Percentiles rank a stretch among this genome's conserved stretches.
phyloP scores from a whole-genome alignment of 208 protist species.

The Wallacemonas sp. region DNA sequence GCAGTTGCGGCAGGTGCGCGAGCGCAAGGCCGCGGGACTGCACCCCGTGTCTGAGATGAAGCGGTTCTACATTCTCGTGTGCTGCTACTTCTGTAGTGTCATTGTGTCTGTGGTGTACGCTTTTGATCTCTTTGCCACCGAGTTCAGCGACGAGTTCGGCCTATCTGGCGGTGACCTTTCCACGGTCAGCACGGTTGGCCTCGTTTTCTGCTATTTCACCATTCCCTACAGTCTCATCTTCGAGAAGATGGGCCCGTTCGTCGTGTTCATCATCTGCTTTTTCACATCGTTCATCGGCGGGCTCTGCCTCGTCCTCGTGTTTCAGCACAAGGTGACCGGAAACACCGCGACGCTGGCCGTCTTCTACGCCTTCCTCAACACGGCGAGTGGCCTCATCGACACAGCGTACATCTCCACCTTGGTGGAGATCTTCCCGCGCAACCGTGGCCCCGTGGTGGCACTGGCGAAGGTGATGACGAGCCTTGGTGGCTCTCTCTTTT shows the following conservation, averaged over 20 bases:
- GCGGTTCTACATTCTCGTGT: conserved; percentile 56
- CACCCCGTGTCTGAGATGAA: conserved; percentile 54
- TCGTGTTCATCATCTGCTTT: conserved; percentile 33
- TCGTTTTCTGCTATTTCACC: conserved; percentile 71
- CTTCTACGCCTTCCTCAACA: conserved; percentile 63
- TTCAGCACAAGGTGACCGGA: conserved; percentile 38
- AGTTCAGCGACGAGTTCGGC: conserved; percentile 35
- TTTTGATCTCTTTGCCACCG: conserved; percentile 62
- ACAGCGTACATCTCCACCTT: conserved; percentile 49
- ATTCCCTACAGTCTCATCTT: conserved; percentile 66
- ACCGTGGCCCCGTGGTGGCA: conserved; percentile 57
- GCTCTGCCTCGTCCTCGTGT: conserved; percentile 30
- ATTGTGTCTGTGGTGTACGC: conserved; percentile 61
- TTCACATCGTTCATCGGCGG: conserved; percentile 33
- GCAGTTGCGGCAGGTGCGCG: conserved; percentile 22
- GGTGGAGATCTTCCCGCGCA: conserved; percentile 62
- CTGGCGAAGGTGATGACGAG: conserved; percentile 77
- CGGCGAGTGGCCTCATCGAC: conserved; percentile 47
- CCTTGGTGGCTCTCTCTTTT: conserved; percentile 58
- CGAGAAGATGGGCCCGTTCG: conserved; percentile 47
- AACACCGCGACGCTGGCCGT: conserved; percentile 48
- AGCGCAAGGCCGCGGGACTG: conserved; percentile 30
- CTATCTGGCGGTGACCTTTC: conserved; percentile 56
- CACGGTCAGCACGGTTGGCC: conserved; percentile 63
- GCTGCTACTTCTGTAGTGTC: conserved; percentile 69